A percentile compares a stretch with the other conserved stretches of the same genome.
Conservation (phyloP, 345 rosid species). For the Xanthoceras sorbifolium region DNA sequence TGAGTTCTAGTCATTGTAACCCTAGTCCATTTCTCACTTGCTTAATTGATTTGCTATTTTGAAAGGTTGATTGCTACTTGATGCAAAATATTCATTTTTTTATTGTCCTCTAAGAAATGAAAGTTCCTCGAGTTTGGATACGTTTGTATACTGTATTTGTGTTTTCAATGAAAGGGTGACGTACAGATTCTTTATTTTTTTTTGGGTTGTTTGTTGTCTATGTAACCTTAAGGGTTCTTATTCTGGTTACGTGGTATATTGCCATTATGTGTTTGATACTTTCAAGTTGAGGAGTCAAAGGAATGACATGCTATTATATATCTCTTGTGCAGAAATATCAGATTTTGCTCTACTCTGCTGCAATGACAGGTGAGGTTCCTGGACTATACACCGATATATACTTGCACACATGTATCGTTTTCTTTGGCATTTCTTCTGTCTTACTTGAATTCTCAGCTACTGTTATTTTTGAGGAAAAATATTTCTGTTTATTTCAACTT, state of each 20-base stretch:
- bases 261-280: neutral
- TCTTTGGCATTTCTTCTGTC: neutral
- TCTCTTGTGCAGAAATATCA: conserved; percentile 61
- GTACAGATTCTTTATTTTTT: neutral
- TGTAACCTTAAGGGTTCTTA: neutral
- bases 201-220: neutral
- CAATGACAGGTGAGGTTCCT: conserved; percentile 56
- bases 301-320: neutral
- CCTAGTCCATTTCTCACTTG: neutral
- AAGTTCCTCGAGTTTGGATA: neutral
- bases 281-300: neutral
- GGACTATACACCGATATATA: neutral
- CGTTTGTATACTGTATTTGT: neutral
- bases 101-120: neutral
- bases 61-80: neutral
- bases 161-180: neutral
- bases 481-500: neutral
- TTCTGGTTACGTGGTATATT: neutral
- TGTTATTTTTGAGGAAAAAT: neutral
- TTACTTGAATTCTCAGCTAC: neutral
- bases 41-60: neutral
- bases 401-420: neutral
- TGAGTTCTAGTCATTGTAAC: neutral
- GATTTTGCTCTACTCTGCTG: conserved; percentile 59
- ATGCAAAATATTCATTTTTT: neutral